Base-by-base conservation (phyloP, 202 grass and related monocot species). In the Elaeis oleifera region DNA sequence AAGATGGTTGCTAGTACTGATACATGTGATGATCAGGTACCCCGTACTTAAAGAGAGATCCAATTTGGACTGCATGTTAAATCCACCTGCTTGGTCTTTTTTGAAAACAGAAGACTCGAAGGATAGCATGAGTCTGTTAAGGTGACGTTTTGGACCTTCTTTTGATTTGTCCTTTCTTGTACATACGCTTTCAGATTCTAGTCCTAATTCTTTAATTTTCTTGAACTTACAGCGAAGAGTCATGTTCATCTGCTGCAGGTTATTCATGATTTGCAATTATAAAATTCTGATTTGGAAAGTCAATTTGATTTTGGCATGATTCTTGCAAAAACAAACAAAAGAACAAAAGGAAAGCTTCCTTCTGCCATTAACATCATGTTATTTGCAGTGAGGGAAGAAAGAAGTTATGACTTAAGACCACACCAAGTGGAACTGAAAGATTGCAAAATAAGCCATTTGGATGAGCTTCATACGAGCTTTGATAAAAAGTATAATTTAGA, bases 171-270 rank as follows among this genome's bases (percentile, higher is more conserved):
- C 53, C 24, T 71, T 28, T 23, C 52, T 20, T 56, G 4, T 61
- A 74, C 57, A 58, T 59, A 73, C 39, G 3, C 28, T 39, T 6
- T 68, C 20, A 22, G 18, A 61, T 71, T 50, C 8, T 13, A 18
- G 62, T 48, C 49, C 52, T 51, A n/a, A 23, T 56, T 77, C 14
- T 67, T 82, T 67, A 82, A 51, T 61, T 52, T 29, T 13, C 25
- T 8, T 59, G 57, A 62, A 71, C 56, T 67, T 79, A 49, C 79
- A 90, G 82, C 26, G 87, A 90, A 77, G 87, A 90, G 69, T 90
- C 87, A 62, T 75, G 79, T 69, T 64, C 82, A 57, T 90, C 82
- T 60, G 70, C 79, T 77, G 76, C 76, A 82, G 87, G 87, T 90
- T 60, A 71, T 76, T 80, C 25, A 67, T 64, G 55, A 64, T 67